Evolutionary conservation across 1,284 basidiomycete species (phyloP).

Genomic region (Pholiota adiposa): DNA sequence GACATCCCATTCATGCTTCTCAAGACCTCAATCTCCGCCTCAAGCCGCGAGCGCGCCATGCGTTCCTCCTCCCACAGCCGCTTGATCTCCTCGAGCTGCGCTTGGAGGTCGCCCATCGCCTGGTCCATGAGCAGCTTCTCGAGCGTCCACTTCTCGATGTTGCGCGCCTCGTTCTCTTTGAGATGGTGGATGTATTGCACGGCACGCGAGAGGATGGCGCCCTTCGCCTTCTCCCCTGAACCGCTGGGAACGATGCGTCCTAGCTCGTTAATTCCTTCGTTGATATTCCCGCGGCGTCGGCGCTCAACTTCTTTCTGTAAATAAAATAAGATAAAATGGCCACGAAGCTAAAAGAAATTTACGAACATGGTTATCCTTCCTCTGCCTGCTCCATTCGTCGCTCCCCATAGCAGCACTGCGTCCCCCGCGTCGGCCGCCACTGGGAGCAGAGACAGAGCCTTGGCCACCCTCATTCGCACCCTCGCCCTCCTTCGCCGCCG

Average conservation of each 20-base stretch:
- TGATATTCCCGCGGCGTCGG: constrained; percentile 91
- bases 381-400: constrained; percentile 81
- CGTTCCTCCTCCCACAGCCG: constrained; percentile 77
- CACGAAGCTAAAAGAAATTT: constrained; percentile 5
- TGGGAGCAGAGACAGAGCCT: constrained; percentile 23
- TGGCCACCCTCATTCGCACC: constrained; percentile 13
- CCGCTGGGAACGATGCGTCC: constrained; percentile 88
- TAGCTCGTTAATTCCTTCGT: constrained; percentile 93
- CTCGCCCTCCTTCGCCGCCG: constrained; percentile 26
- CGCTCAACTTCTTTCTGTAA: constrained; percentile 95
- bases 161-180: constrained; percentile 88
- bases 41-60: constrained; percentile 54
- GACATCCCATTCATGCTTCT: constrained; percentile 22
- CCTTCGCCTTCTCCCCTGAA: constrained; percentile 88
- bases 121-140: constrained; percentile 93
- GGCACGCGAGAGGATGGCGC: constrained; percentile 83
- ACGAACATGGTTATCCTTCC: constrained; percentile 83
- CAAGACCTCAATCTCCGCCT: constrained; percentile 63
- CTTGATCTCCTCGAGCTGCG: constrained; percentile 77
- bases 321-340: background rate
- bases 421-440: constrained; percentile 48
- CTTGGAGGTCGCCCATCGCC: constrained; percentile 83
- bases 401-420: constrained; percentile 63
- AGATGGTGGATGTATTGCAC: constrained; percentile 90
- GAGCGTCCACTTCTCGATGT: constrained; percentile 94